Evolutionary conservation across 2,329 filamentous ascomycete genomes (phyloP), one percentile per base, ranked within the genome.

Genomic region (Ceratocystis colombiana): DNA sequence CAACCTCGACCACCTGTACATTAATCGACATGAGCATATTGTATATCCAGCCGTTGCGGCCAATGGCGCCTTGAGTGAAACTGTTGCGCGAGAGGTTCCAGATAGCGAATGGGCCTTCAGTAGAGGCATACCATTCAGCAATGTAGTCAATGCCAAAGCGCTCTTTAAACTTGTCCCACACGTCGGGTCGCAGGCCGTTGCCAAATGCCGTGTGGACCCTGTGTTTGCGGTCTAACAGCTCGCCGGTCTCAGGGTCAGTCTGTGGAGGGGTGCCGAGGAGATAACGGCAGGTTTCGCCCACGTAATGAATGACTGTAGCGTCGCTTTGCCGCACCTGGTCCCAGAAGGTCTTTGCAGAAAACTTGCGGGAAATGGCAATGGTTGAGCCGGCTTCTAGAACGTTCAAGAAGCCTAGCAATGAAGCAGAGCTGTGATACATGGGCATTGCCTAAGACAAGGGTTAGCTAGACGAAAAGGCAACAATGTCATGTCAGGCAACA

Each of bases 211-310:
- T 71, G 5, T 85, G 84, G n/a, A 96, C 83, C 0, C 78, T 80
- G 77, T 96, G 88, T 69, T 85, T 82, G 70, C 80, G 83, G 74
- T 96, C 91, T 45, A 90, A 78, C 68, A 82, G 80, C 72, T 87
- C 83, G 22, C 86, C 86, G 0, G 86, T 89, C 5, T 73, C 73
- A 0, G 85, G 79, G 70, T 90, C 85, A 30, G 79, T 74, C 66
- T 87, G 80, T 0, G 83, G 79, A 1, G 87, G 82, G 0, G 85
- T 84, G 0, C 88, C 81, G 10, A 95, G 80, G 3, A 95, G 81
- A 73, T 96, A 96, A 5, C 90, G 86, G 69, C 90, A 87, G 0
- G 89, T 93, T 75, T 96, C 90, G 64, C 90, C 90, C 15, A 96
- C 90, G 73, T 96, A 96, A 73, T 95, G 90, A 68, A 95, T 87